phyloP scores from a whole-genome alignment of 1,284 basidiomycete genomes.

The Lignosus rhinocerotis region DNA sequence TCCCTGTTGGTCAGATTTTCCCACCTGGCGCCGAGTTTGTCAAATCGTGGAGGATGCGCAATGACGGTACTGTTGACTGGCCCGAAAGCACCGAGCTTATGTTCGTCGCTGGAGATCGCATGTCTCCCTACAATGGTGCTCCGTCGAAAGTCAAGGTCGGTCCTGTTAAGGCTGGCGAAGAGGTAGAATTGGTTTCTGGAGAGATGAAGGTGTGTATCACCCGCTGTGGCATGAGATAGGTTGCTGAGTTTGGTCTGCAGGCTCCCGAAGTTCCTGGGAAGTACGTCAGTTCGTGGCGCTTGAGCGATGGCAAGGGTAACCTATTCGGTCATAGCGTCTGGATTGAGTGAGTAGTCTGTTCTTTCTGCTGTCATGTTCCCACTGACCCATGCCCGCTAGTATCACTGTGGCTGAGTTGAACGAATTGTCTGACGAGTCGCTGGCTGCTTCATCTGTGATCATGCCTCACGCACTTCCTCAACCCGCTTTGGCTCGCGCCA shows the following conservation, averaged over 20 bases:
- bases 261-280: slow-evolving; percentile 74
- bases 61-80: slow-evolving; percentile 66
- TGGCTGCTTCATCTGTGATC: slow-evolving; percentile 69
- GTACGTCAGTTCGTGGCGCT: slow-evolving; percentile 75
- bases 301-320: slow-evolving; percentile 57
- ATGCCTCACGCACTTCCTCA: slow-evolving; percentile 52
- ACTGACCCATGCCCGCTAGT: slow-evolving; percentile 36
- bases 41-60: slow-evolving; percentile 77
- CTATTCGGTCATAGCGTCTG: slow-evolving; percentile 75
- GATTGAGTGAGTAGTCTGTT: slow-evolving; percentile 58
- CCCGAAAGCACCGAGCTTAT: slow-evolving; percentile 63
- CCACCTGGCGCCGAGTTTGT: slow-evolving; percentile 84
- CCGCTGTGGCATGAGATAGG: not conserved
- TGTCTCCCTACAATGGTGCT: slow-evolving; percentile 36
- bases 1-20: slow-evolving; percentile 74
- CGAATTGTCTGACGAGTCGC: slow-evolving; percentile 41
- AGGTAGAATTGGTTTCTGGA: slow-evolving; percentile 67
- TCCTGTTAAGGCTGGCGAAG: slow-evolving; percentile 50
- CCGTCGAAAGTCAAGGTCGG: slow-evolving; percentile 49
- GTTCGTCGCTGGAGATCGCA: slow-evolving; percentile 67
- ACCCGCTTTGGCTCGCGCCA: slow-evolving; percentile 18
- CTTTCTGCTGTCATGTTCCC: slow-evolving; percentile 4
- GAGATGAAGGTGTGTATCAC: slow-evolving; percentile 62
- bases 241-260: slow-evolving; percentile 30
- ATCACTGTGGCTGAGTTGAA: slow-evolving; percentile 62